Evolutionary conservation across 306 rosid species (phyloP).

Genomic region (Purshia tridentata): DNA sequence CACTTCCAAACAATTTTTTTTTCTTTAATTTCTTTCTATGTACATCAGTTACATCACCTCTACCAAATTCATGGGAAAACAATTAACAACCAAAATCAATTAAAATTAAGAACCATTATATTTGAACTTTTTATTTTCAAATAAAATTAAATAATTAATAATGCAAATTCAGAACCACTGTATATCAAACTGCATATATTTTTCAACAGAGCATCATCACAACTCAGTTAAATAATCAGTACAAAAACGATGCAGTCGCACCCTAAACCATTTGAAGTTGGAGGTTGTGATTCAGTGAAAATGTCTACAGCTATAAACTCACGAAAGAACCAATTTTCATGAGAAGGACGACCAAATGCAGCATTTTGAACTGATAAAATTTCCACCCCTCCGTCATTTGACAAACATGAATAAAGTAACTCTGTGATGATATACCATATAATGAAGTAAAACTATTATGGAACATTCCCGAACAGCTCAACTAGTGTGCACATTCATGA

Average conservation of each 20-base stretch:
- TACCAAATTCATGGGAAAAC: too few species aligned
- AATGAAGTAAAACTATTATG: not conserved
- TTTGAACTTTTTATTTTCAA: too few species aligned
- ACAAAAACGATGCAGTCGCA: not conserved
- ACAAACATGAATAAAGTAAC: conserved; percentile 11
- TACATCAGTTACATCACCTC: too few species aligned
- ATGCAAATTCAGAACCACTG: too few species aligned
- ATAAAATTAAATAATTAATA: too few species aligned
- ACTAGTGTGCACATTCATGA: not conserved
- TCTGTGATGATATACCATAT: not conserved
- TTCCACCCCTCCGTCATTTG: not conserved
- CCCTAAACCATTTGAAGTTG: not conserved
- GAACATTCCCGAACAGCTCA: not conserved
- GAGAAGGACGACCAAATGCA: conserved; percentile 9
- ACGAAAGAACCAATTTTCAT: conserved; percentile 17
- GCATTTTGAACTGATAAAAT: conserved; percentile 19
- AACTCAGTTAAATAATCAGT: not conserved
- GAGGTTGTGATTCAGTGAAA: not conserved
- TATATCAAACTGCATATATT: too few species aligned
- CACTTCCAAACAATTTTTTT: too few species aligned
- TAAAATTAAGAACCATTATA: too few species aligned
- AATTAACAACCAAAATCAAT: too few species aligned
- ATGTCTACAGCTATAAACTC: not conserved
- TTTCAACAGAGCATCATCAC: too few species aligned
- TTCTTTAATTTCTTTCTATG: too few species aligned